phyloP scores from a whole-genome alignment of 805 yeast species.

The Pichia paraexigua region DNA sequence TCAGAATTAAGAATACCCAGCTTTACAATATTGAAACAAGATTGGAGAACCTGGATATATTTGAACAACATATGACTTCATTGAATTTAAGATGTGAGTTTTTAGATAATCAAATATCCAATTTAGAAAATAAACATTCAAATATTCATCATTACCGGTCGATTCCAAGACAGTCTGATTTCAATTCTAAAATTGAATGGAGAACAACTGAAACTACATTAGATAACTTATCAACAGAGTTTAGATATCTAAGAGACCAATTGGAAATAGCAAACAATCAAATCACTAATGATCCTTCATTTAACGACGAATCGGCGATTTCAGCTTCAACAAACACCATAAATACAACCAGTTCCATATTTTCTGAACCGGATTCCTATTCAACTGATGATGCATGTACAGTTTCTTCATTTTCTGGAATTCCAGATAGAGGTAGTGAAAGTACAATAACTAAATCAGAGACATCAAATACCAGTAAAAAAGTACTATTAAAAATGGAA shows the following conservation, averaged over 20 bases:
- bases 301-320: not conserved
- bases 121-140: constrained; percentile 18
- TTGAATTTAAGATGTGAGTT: constrained; percentile 28
- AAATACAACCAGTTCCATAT: constrained; percentile 1
- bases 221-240: constrained; percentile 36
- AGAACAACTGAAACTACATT: constrained; percentile 39
- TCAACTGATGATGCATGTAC: constrained; percentile 6
- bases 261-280: constrained; percentile 16
- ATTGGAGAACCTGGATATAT: constrained; percentile 22
- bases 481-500: constrained; percentile 22
- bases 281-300: not conserved
- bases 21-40: constrained; percentile 19
- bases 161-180: not conserved
- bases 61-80: constrained; percentile 26
- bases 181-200: constrained; percentile 31
- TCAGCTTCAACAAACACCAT: not conserved
- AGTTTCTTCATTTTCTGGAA: not conserved
- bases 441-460: not conserved
- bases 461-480: constrained; percentile 5
- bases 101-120: constrained; percentile 28
- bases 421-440: not conserved
- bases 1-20: constrained; percentile 16
- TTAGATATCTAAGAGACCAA: constrained; percentile 28
- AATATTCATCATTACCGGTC: not conserved
- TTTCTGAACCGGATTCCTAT: constrained; percentile 6